phyloP scores from a whole-genome alignment of 106 monocot species.

The Gastrodia elata region DNA sequence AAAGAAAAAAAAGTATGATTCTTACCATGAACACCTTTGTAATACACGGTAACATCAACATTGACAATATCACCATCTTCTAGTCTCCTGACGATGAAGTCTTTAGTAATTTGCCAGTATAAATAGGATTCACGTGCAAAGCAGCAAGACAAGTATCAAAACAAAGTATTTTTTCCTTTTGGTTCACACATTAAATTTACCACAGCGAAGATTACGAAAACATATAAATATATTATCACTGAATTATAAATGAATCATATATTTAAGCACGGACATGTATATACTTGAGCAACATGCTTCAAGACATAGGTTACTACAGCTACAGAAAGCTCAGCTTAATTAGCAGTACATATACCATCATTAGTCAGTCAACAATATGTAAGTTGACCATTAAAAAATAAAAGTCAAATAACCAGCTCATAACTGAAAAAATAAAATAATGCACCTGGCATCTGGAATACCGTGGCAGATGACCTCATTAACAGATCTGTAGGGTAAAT shows the following conservation, averaged over 20 bases:
- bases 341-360: background rate
- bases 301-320: background rate
- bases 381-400: background rate
- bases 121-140: background rate
- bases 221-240: background rate
- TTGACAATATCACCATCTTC: conserved; percentile 99
- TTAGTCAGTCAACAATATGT: background rate
- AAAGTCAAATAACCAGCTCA: background rate
- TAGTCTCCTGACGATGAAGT: conserved; percentile 46
- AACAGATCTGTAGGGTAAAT: conserved; percentile 64
- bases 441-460: conserved; percentile 96
- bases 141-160: background rate
- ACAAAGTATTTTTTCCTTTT: background rate
- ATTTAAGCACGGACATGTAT: background rate
- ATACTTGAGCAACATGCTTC: background rate
- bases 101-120: background rate
- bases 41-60: conserved; percentile 91
- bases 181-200: background rate
- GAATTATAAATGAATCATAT: background rate
- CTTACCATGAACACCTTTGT: conserved; percentile 95
- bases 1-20: background rate
- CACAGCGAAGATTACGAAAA: background rate
- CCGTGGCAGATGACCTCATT: conserved; percentile 99
- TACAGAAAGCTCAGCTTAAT: background rate
- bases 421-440: background rate